Evolutionary conservation across 805 yeast genomes (phyloP), one percentile per base, ranked within the genome.

Genomic region (Candida khao-thaluensis): DNA sequence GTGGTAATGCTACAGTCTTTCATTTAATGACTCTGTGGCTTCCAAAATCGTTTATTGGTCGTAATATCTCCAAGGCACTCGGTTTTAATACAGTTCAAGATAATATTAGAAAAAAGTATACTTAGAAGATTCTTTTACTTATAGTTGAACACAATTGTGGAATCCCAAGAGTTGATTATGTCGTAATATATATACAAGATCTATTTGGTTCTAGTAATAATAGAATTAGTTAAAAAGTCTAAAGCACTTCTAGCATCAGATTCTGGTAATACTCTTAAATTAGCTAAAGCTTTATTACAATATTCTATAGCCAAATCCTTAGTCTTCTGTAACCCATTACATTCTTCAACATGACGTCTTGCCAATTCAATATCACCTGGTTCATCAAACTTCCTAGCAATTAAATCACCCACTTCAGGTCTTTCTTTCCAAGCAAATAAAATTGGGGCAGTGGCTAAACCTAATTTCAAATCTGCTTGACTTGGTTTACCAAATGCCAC

Each of bases 371-470:
- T 83, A 59, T 93, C 99, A 4, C 95, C 95, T 1, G 81, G 78
- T 41, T 77, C 66, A 32, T 75, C 71, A 61, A 93, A 93, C 60
- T 91, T 88, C 43, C 98, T 77, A 17, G 79, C 79, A 51, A 93
- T 89, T 53, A 91, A 62, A 25, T 78, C 81, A 2, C 97, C 98
- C 34, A 93, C 71, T 42, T 82, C 84, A 0, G 96, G 95, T 52
- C 78, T 80, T 53, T 83, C 78, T 53, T 77, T 81, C 99, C 99
- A 93, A 1, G 99, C 98, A 62, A 75, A 93, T 39, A 93, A 67
- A 2, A 91, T 89, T 1, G 99, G 99, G 0, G 97, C 98, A 0
- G 99, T 93, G 1, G 98, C 98, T 51, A 93, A 74, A 0, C 99
- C 99, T 30, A 93, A 71, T 59, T 90, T 80, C 51, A 93, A 72